A percentile compares a stretch with the other conserved stretches of the same genome.
Evolutionary conservation across 441 rosid genomes (phyloP).

Genomic region (Populus hybrid): DNA sequence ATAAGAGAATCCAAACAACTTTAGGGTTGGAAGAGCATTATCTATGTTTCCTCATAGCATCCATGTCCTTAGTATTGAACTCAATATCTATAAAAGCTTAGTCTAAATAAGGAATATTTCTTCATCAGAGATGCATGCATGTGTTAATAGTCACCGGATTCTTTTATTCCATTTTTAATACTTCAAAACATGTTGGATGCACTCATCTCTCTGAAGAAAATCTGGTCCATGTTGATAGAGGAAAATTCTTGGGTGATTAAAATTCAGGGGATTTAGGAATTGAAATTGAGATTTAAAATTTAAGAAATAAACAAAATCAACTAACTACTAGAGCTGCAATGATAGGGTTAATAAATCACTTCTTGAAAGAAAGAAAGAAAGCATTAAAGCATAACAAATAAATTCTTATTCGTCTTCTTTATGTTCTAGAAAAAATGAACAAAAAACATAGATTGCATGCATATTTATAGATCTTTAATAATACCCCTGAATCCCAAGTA

Average conservation of each 20-base stretch:
- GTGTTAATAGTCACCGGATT: not conserved
- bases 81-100: not conserved
- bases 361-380: not conserved
- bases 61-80: not conserved
- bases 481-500: not conserved
- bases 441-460: not conserved
- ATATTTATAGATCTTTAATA: not conserved
- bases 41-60: not conserved
- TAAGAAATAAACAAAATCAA: not conserved
- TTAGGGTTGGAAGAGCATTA: not conserved
- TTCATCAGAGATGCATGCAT: not conserved
- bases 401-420: not conserved
- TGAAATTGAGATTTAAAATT: not conserved
- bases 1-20: not conserved
- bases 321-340: not conserved
- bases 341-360: not conserved
- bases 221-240: not conserved
- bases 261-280: not conserved
- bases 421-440: not conserved
- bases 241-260: not conserved
- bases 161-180: not conserved
- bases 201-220: not conserved
- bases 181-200: not conserved
- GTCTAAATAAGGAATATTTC: not conserved
- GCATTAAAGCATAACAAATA: not conserved